Evolutionary conservation across 169 alveolate species (phyloP).

Genomic region (Cryptosporidium sp.): DNA sequence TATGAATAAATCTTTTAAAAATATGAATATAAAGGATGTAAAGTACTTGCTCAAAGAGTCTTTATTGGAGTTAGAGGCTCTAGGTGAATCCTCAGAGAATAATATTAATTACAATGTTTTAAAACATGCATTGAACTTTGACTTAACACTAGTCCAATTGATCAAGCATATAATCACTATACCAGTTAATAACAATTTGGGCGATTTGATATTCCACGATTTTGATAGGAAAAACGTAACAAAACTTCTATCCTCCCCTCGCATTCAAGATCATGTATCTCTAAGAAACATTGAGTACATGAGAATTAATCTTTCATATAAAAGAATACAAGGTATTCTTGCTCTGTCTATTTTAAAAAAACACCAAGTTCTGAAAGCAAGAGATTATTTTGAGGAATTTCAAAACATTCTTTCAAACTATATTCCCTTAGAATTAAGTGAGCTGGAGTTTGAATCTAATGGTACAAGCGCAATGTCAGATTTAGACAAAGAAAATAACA

Average conservation of each 20-base stretch:
- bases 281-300: background rate
- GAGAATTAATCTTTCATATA: conserved; percentile 16
- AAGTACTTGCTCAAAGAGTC: conserved; percentile 4
- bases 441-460: conserved; percentile 29
- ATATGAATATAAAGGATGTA: background rate
- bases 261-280: background rate
- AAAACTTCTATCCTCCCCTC: background rate
- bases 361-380: conserved; percentile 20
- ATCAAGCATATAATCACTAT: conserved; percentile 16
- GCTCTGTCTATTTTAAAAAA: conserved; percentile 8
- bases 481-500: background rate
- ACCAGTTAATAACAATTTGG: background rate
- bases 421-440: conserved; percentile 54
- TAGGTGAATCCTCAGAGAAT: background rate
- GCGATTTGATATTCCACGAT: background rate
- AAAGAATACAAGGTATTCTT: conserved; percentile 43
- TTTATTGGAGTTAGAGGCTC: background rate
- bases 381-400: conserved; percentile 32
- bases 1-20: background rate
- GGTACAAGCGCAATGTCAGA: background rate
- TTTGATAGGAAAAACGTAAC: background rate
- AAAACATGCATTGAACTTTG: conserved; percentile 66
- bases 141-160: conserved; percentile 15
- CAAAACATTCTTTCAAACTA: conserved; percentile 14
- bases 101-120: background rate